Conservation (phyloP, 208 protist genomes). For the Herpetomonas muscarum region DNA sequence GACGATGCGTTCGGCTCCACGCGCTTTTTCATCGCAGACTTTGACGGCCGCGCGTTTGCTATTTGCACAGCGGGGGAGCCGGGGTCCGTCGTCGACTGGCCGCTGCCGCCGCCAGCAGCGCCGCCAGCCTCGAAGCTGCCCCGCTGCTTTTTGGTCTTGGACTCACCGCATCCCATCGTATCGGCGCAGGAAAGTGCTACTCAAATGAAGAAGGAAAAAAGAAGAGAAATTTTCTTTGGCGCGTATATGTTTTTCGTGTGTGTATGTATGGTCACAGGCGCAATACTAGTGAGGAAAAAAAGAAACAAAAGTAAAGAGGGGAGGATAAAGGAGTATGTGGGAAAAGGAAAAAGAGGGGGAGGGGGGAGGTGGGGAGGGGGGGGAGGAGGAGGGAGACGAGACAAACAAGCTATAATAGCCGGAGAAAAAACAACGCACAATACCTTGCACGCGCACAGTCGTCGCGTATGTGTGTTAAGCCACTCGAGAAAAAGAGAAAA, state of each 20-base stretch:
- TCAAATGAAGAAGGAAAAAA: not conserved
- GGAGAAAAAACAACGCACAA: not conserved
- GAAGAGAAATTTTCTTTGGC: too few relatives aligned
- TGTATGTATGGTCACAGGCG: too few relatives aligned
- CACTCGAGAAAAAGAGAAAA: too few relatives aligned
- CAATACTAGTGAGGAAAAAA: too few relatives aligned
- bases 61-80: not conserved
- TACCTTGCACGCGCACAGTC: too few relatives aligned
- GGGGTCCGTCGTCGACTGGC: not conserved
- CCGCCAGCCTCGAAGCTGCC: too few relatives aligned
- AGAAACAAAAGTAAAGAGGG: not conserved
- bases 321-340: not conserved
- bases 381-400: not conserved
- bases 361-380: not conserved
- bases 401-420: not conserved
- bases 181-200: not conserved
- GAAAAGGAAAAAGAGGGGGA: not conserved
- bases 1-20: not conserved
- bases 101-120: not conserved
- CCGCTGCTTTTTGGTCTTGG: not conserved
- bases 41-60: not conserved
- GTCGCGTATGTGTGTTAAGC: too few relatives aligned
- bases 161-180: constrained; percentile 11
- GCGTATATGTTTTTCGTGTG: too few relatives aligned
- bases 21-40: not conserved